Evolutionary conservation across 208 protist genomes (phyloP).

Genomic region (Acanthamoeba rhysodes): DNA sequence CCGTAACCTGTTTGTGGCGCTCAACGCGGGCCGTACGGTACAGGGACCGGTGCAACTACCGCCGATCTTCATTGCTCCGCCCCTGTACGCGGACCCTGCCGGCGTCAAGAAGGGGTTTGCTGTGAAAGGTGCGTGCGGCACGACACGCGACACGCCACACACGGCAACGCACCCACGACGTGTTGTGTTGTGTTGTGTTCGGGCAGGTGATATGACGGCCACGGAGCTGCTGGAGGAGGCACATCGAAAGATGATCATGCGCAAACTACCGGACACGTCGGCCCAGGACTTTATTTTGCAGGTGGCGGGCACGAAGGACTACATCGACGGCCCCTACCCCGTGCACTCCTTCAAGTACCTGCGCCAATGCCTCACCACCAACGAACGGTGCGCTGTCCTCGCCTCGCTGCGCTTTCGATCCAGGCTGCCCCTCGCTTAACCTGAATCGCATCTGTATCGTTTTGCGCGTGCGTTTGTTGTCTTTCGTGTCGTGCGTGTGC

Average conservation of each 20-base stretch:
- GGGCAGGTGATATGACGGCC: background rate
- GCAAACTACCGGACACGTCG: background rate
- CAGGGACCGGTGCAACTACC: background rate
- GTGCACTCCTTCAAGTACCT: conserved; percentile 58
- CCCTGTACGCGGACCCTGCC: background rate
- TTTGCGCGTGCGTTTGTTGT: no score
- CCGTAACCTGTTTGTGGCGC: background rate
- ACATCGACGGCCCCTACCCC: conserved; percentile 34
- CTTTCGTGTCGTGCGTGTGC: no score
- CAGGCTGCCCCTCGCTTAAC: background rate
- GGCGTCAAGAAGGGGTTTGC: conserved; percentile 22
- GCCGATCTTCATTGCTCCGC: conserved; percentile 3
- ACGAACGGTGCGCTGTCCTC: background rate
- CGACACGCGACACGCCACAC: no score
- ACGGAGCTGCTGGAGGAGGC: background rate
- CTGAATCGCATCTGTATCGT: no score
- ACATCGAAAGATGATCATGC: background rate
- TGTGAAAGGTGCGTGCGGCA: background rate
- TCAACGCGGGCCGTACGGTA: no score
- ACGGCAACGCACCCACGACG: no score
- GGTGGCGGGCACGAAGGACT: conserved; percentile 4
- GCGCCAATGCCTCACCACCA: conserved; percentile 33
- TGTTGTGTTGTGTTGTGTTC: no score
- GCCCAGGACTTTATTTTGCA: conserved; percentile 43
- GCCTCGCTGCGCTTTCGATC: background rate